Percentiles rank a stretch among this genome's conserved stretches.
These are phyloP conservation scores for Chytriomyces confervae DNA, from an alignment of 192 early-diverging fungal genomes.

Conservation along the genomic window DNA sequence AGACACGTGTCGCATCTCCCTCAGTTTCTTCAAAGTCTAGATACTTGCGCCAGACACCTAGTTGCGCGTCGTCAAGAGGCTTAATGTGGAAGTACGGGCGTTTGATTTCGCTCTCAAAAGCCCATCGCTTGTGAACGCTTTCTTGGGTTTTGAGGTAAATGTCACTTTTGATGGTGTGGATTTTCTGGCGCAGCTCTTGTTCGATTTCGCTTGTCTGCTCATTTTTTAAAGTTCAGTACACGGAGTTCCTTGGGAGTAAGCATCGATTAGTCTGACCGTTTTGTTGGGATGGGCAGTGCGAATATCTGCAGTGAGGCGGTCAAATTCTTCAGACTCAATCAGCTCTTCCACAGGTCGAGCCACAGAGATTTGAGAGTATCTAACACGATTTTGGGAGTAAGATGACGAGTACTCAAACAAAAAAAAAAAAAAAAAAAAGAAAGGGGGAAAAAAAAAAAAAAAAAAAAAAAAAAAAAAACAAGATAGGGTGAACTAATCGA, in stretches of 20 bases:
- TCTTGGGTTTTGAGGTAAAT: slow-evolving; percentile 71
- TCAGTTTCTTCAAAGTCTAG: slow-evolving; percentile 72
- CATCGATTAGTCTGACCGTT: slow-evolving; percentile 24
- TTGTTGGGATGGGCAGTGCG: slow-evolving; percentile 18
- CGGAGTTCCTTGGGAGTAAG: not conserved
- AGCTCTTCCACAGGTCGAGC: slow-evolving; percentile 63
- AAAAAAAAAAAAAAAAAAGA: not conserved
- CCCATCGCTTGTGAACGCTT: slow-evolving; percentile 76
- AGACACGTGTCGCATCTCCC: slow-evolving; percentile 61
- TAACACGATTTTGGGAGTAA: slow-evolving; percentile 14
- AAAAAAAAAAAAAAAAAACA: not conserved
- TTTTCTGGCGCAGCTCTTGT: slow-evolving; percentile 57
- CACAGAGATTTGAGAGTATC: slow-evolving; percentile 61
- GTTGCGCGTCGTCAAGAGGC: slow-evolving; percentile 71
- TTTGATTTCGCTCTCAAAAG: slow-evolving; percentile 77
- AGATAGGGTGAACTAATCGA: not conserved
- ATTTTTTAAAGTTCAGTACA: not conserved
- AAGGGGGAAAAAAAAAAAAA: not conserved
- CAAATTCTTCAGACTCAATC: slow-evolving; percentile 55
- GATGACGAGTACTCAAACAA: not conserved
- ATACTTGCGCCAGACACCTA: slow-evolving; percentile 74
- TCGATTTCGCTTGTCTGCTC: slow-evolving; percentile 58
- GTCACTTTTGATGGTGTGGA: slow-evolving; percentile 60
- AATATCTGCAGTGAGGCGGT: slow-evolving; percentile 45
- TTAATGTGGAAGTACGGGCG: slow-evolving; percentile 82